phyloP scores from a whole-genome alignment of 768 basidiomycete genomes.

The Rhodocollybia butyracea region DNA sequence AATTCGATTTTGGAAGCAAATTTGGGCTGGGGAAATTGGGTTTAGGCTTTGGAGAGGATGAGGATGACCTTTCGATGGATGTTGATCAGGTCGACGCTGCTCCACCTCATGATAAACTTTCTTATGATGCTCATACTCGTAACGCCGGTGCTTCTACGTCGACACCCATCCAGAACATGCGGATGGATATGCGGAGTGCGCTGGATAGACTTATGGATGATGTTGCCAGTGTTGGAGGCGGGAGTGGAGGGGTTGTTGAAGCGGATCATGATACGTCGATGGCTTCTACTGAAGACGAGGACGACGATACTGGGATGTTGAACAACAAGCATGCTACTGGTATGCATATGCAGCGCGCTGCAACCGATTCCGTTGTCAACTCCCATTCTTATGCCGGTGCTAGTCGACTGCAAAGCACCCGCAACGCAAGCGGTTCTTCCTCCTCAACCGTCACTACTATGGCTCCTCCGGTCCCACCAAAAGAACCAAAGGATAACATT shows the following conservation, averaged over 20 bases:
- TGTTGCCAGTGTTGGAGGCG: conserved; percentile 43
- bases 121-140: neutral
- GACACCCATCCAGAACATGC: conserved; percentile 24
- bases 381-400: too few species aligned
- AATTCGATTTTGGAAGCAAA: conserved; percentile 46
- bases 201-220: conserved; percentile 73
- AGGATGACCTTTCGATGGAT: conserved; percentile 12
- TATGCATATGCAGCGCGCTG: conserved; percentile 51
- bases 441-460: too few species aligned
- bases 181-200: conserved; percentile 71
- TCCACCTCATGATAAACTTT: neutral
- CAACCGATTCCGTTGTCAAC: conserved; percentile 49
- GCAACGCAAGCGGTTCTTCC: conserved; percentile 41
- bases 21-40: conserved; percentile 32
- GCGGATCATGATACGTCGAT: conserved; percentile 43
- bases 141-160: neutral
- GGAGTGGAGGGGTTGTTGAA: conserved; percentile 9
- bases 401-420: conserved; percentile 35
- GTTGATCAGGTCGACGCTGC: conserved; percentile 1
- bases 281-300: conserved; percentile 32
- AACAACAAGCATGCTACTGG: too few species aligned
- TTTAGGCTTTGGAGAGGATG: too few species aligned
- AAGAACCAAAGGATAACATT: conserved; percentile 70
- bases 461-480: conserved; percentile 52
- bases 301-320: conserved; percentile 10